Percentiles rank a stretch among this genome's conserved stretches.
phyloP scores from a whole-genome alignment of 176 grass and related monocot species.

The Saccharum officinarum region DNA sequence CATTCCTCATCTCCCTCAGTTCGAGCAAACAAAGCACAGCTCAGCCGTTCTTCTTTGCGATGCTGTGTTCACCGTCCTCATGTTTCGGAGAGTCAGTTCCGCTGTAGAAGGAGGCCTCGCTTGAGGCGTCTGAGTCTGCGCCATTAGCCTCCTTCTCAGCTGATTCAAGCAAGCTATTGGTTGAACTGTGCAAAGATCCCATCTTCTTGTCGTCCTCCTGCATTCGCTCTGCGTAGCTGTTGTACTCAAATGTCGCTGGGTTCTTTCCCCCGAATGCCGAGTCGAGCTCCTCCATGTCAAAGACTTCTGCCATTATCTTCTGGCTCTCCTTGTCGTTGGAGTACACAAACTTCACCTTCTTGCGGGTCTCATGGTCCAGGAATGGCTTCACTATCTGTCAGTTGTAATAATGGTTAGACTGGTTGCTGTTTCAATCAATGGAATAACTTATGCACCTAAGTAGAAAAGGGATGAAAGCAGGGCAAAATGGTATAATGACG shows the following conservation, averaged over 20 bases:
- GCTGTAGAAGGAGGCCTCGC: constrained; percentile 57
- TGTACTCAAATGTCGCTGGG: constrained; percentile 59
- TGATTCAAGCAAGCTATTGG: constrained; percentile 22
- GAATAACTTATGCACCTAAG: background rate
- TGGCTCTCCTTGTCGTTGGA: constrained; percentile 66
- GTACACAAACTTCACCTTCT: constrained; percentile 85
- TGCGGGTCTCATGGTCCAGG: constrained; percentile 68
- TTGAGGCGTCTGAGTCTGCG: constrained; percentile 43
- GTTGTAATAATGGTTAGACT: constrained; percentile 25
- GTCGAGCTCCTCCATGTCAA: constrained; percentile 71
- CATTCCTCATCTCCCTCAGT: background rate
- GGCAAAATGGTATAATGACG: background rate
- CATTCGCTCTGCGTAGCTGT: constrained; percentile 60
- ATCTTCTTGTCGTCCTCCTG: constrained; percentile 67
- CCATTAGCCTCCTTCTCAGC: constrained; percentile 14
- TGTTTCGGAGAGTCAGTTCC: constrained; percentile 41
- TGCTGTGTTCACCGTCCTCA: background rate
- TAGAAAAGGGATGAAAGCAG: background rate
- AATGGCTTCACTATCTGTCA: constrained; percentile 82
- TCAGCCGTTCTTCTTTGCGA: background rate
- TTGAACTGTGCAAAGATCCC: constrained; percentile 29
- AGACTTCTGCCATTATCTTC: constrained; percentile 80
- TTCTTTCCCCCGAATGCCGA: constrained; percentile 61
- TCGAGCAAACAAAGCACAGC: background rate
- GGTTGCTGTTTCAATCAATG: background rate